Conservation (phyloP, 1,139 yeast species). For the Groenewaldozyma sp. region DNA sequence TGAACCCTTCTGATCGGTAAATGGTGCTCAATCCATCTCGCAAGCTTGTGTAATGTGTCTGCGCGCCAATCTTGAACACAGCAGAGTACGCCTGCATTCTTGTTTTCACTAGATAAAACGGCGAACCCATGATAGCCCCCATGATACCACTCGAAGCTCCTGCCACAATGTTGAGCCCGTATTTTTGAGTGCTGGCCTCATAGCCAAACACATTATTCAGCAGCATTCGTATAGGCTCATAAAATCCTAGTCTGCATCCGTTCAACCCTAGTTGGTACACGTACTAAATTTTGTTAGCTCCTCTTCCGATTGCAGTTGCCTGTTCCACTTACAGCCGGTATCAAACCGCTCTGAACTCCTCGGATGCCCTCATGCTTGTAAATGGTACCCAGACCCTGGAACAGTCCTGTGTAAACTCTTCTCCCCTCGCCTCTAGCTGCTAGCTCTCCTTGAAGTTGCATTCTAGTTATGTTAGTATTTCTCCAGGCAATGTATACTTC, state of each 20-base stretch:
- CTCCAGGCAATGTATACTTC: slow-evolving; percentile 1
- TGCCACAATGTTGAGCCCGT: slow-evolving; percentile 56
- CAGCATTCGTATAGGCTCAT: slow-evolving; percentile 70
- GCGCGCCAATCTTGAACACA: slow-evolving; percentile 71
- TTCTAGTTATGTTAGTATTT: slow-evolving; percentile 33
- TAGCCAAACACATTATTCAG: slow-evolving; percentile 53
- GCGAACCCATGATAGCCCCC: slow-evolving; percentile 87
- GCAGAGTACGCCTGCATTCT: slow-evolving; percentile 89
- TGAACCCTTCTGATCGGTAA: slow-evolving; percentile 57
- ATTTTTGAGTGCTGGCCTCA: slow-evolving; percentile 36
- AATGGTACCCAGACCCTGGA: slow-evolving; percentile 76
- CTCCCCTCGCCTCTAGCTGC: slow-evolving; percentile 44
- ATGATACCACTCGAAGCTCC: slow-evolving; percentile 82
- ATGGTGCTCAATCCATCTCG: slow-evolving; percentile 61
- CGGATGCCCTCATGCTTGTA: slow-evolving; percentile 72
- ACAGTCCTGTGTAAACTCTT: slow-evolving; percentile 64
- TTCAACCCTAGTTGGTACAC: slow-evolving; percentile 82
- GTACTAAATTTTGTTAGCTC: slow-evolving; percentile 39
- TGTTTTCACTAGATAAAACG: slow-evolving; percentile 84
- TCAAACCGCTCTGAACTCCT: slow-evolving; percentile 82
- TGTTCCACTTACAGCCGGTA: slow-evolving; percentile 21
- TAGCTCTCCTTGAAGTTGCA: slow-evolving; percentile 95
- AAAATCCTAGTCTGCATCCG: slow-evolving; percentile 88
- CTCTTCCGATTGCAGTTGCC: slow-evolving; percentile 1
- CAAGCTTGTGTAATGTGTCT: slow-evolving; percentile 70